Evolutionary conservation across 352 stramenopile species (phyloP).

Genomic region (Phytopythium mirpurense): DNA sequence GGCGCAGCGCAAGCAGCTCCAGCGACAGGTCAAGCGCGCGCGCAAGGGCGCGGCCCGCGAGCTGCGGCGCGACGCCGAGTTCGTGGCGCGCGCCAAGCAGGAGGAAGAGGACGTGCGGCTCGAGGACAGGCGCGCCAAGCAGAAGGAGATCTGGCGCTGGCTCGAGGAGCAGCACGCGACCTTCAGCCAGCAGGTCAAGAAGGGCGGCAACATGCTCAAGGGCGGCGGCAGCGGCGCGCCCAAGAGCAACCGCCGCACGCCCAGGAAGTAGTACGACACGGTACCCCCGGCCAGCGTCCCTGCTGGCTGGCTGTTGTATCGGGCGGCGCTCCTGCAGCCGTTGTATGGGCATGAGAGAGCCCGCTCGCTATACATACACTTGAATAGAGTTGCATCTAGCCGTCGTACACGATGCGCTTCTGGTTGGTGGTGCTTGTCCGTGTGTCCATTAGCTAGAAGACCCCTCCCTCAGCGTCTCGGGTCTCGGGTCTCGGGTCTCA

Average conservation of each 20-base stretch:
- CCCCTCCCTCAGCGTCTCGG: too few relatives aligned
- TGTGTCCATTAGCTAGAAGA: not conserved
- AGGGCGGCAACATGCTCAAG: conserved; percentile 93
- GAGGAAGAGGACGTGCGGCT: conserved; percentile 78
- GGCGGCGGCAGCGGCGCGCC: conserved; percentile 74
- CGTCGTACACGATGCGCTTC: not conserved
- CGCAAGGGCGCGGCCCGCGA: conserved; percentile 95
- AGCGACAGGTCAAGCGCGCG: conserved; percentile 95
- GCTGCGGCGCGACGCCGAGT: conserved; percentile 91
- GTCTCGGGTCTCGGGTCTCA: too few relatives aligned
- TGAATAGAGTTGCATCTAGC: conserved; percentile 1
- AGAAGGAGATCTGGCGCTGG: conserved; percentile 95
- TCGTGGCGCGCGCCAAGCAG: conserved; percentile 92
- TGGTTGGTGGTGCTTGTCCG: too few relatives aligned
- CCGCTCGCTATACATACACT: not conserved
- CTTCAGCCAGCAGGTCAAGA: conserved; percentile 97
- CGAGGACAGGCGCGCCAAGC: conserved; percentile 85
- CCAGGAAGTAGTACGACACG: conserved; percentile 5
- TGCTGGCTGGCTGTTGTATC: too few relatives aligned
- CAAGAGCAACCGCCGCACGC: conserved; percentile 9
- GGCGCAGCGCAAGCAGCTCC: conserved; percentile 87
- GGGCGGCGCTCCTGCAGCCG: too few relatives aligned
- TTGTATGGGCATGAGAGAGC: not conserved
- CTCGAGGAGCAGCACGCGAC: conserved; percentile 95
- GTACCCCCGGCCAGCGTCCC: not conserved